Conservation (phyloP, 768 basidiomycete species). For the Russula lepida region DNA sequence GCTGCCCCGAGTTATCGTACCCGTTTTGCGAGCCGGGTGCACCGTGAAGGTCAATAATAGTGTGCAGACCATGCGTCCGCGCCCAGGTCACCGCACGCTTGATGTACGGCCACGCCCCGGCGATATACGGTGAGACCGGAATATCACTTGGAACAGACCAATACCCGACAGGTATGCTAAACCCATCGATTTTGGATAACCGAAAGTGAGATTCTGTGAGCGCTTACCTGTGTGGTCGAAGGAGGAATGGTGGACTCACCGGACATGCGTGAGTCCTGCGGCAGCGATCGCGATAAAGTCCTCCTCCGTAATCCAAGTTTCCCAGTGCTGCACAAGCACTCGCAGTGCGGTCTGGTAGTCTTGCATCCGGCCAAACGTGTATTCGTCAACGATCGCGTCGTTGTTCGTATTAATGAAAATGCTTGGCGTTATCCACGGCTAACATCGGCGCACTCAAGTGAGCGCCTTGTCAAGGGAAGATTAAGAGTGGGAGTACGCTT, state of each 20-base stretch:
- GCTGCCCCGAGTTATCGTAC: constrained; percentile 70
- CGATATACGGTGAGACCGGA: constrained; percentile 44
- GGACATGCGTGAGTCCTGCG: constrained; percentile 65
- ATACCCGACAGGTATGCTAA: constrained; percentile 62
- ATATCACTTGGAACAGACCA: constrained; percentile 70
- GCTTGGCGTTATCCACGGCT: constrained; percentile 78
- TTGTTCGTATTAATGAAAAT: constrained; percentile 58
- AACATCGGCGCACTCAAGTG: not conserved
- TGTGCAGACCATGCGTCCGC: constrained; percentile 47
- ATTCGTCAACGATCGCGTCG: constrained; percentile 49
- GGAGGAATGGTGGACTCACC: constrained; percentile 32
- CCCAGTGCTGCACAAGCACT: constrained; percentile 48
- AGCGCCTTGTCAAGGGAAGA: not conserved
- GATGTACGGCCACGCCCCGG: constrained; percentile 64
- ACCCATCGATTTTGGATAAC: not conserved
- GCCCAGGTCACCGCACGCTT: constrained; percentile 60
- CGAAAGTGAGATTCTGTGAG: not conserved
- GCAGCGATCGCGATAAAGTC: constrained; percentile 58
- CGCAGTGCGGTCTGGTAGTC: constrained; percentile 35
- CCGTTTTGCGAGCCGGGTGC: constrained; percentile 55
- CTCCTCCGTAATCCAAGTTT: constrained; percentile 59
- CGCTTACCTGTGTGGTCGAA: not conserved
- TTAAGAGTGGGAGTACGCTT: constrained; percentile 3
- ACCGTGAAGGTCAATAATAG: constrained; percentile 72
- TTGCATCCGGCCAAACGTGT: constrained; percentile 48